phyloP scores from a whole-genome alignment of 2,329 filamentous ascomycete species.

The Pochonia chlamydosporia region DNA sequence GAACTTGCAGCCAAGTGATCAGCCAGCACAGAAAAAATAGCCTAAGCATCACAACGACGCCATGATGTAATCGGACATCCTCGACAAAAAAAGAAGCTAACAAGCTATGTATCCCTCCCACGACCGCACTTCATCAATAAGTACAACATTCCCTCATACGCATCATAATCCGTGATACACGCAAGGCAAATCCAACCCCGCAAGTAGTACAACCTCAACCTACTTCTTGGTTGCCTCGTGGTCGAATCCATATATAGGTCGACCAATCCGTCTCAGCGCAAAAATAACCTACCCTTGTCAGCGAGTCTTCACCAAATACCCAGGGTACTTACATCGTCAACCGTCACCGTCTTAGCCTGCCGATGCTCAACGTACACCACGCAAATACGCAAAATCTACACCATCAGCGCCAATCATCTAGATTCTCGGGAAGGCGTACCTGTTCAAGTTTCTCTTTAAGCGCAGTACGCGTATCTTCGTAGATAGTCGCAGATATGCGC shows the following conservation, averaged over 20 bases:
- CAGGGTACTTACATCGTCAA: slow-evolving; percentile 47
- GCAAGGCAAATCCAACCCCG: too few relatives aligned
- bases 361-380: slow-evolving; percentile 48
- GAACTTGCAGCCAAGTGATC: too few relatives aligned
- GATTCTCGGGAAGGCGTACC: slow-evolving; percentile 29
- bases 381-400: slow-evolving; percentile 46
- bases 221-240: slow-evolving; percentile 13
- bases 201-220: too few relatives aligned
- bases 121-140: too few relatives aligned
- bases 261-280: slow-evolving; percentile 39
- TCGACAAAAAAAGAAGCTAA: too few relatives aligned
- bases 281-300: slow-evolving; percentile 44
- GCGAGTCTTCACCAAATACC: slow-evolving; percentile 4
- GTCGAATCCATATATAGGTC: slow-evolving; percentile 55
- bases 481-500: slow-evolving; percentile 59
- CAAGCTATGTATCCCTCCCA: too few relatives aligned
- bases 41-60: too few relatives aligned
- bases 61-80: too few relatives aligned
- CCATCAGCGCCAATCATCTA: background rate
- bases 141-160: too few relatives aligned
- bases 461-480: slow-evolving; percentile 51
- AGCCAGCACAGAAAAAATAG: too few relatives aligned
- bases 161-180: too few relatives aligned
- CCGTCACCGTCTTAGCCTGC: slow-evolving; percentile 55
- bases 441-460: slow-evolving; percentile 43